Percentiles rank a stretch among this genome's conserved stretches.
phyloP scores from a whole-genome alignment of 345 rosid species.

The Corchorus olitorius region DNA sequence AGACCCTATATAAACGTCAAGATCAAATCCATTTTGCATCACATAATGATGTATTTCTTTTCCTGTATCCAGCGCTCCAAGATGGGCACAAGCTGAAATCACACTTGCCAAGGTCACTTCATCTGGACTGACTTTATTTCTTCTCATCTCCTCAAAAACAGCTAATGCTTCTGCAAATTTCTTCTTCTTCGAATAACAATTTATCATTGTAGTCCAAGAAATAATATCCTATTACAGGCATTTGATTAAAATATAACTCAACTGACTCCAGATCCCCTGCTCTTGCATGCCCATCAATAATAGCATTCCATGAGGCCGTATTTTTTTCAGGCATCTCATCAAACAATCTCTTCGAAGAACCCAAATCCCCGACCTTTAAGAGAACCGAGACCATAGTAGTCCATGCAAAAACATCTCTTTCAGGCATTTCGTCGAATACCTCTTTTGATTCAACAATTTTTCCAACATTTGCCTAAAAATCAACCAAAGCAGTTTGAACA shows the following conservation, averaged over 20 bases:
- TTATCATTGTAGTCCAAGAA: conserved; percentile 87
- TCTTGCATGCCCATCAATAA: conserved; percentile 75
- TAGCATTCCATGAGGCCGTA: conserved; percentile 60
- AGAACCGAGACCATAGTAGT: conserved; percentile 55
- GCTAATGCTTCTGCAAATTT: conserved; percentile 59
- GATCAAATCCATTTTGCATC: conserved; percentile 46
- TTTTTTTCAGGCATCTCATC: conserved; percentile 59
- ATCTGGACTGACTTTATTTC: conserved; percentile 54
- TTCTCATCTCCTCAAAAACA: conserved; percentile 57
- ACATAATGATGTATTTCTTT: conserved; percentile 65
- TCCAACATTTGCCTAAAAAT: conserved; percentile 53
- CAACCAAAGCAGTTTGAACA: conserved; percentile 71
- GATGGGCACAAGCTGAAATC: conserved; percentile 84
- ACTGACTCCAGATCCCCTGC: conserved; percentile 48
- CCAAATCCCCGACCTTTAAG: conserved; percentile 42
- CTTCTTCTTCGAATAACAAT: conserved; percentile 62
- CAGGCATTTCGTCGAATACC: conserved; percentile 79
- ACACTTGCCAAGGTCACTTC: conserved; percentile 69
- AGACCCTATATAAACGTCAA: conserved; percentile 86
- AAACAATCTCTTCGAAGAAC: conserved; percentile 49
- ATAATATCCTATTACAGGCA: conserved; percentile 60
- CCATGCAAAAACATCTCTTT: conserved; percentile 64
- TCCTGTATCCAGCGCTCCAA: conserved; percentile 67
- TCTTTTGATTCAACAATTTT: conserved; percentile 42
- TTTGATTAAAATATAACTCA: conserved; percentile 55